Evolutionary conservation across 805 yeast species (phyloP).

Genomic region (Candida ovalis): DNA sequence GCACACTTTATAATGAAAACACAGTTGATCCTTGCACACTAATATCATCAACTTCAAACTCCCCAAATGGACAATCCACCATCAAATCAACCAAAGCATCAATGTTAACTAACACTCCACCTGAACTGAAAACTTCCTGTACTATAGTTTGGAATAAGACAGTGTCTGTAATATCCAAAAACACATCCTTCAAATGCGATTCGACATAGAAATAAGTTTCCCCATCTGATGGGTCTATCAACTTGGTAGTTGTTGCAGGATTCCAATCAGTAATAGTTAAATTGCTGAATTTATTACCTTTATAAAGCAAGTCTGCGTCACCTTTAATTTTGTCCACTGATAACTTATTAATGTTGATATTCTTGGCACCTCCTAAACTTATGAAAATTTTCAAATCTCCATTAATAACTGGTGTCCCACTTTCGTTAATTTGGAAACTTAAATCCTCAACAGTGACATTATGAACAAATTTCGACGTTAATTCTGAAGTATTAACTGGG

Average conservation of each 20-base stretch:
- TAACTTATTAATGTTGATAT: slow-evolving; percentile 6
- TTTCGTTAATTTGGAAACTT: slow-evolving; percentile 33
- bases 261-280: slow-evolving; percentile 44
- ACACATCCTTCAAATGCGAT: slow-evolving; percentile 39
- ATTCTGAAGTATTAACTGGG: slow-evolving; percentile 12
- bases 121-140: slow-evolving; percentile 38
- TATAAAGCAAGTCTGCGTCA: slow-evolving; percentile 35
- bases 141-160: slow-evolving; percentile 39
- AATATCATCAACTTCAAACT: slow-evolving; percentile 28
- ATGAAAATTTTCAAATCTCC: slow-evolving; percentile 36
- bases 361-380: slow-evolving; percentile 7
- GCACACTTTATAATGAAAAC: slow-evolving; percentile 6
- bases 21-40: slow-evolving; percentile 26
- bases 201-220: slow-evolving; percentile 31
- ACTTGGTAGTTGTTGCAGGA: slow-evolving; percentile 34
- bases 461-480: slow-evolving; percentile 24
- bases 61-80: slow-evolving; percentile 31
- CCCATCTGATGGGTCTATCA: slow-evolving; percentile 12
- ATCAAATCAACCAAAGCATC: slow-evolving; percentile 36
- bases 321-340: slow-evolving; percentile 39
- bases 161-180: slow-evolving; percentile 39
- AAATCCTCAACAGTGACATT: slow-evolving; percentile 37
- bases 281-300: slow-evolving; percentile 39
- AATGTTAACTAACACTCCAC: slow-evolving; percentile 35
- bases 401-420: slow-evolving; percentile 31